Evolutionary conservation across 2,329 filamentous ascomycete species (phyloP).

Genomic region (Fusarium temperatum): DNA sequence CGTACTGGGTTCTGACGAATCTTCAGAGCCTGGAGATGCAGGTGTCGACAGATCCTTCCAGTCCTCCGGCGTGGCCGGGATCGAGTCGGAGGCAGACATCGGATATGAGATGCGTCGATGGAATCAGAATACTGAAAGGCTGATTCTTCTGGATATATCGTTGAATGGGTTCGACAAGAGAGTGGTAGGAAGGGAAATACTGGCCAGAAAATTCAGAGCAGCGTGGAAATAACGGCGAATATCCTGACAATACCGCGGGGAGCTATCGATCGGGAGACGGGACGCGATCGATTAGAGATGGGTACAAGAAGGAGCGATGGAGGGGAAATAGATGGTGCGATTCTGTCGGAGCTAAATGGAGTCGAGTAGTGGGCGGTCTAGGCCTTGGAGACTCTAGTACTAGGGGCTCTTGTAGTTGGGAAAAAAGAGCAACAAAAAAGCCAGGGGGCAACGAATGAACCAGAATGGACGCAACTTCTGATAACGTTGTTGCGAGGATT

Average conservation of each 20-base stretch:
- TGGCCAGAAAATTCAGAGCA: conserved; percentile 12
- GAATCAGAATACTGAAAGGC: background rate
- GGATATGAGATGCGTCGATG: conserved; percentile 10
- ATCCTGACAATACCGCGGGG: conserved; percentile 18
- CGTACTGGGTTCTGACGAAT: conserved; percentile 59
- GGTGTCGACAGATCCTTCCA: conserved; percentile 50
- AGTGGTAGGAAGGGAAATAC: conserved; percentile 2
- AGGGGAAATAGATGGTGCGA: conserved; percentile 42
- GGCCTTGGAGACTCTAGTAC: conserved; percentile 28
- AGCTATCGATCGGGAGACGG: conserved; percentile 37
- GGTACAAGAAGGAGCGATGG: conserved; percentile 36
- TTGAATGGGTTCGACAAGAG: background rate
- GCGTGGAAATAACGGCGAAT: conserved; percentile 32
- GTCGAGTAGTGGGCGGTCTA: conserved; percentile 40
- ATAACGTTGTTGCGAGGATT: conserved; percentile 5
- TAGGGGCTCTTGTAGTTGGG: conserved; percentile 19
- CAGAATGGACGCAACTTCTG: conserved; percentile 3
- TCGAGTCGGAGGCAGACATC: conserved; percentile 48
- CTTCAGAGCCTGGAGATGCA: conserved; percentile 55
- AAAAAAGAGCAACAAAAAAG: conserved; percentile 15
- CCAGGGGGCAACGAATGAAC: conserved; percentile 1
- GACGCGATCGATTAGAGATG: conserved; percentile 43
- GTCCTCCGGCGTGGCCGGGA: conserved; percentile 60
- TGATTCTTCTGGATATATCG: background rate
- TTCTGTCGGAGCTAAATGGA: conserved; percentile 41